Evolutionary conservation across 2,329 filamentous ascomycete genomes (phyloP), one percentile per base, ranked within the genome.

Genomic region (Monilinia fructicola): DNA sequence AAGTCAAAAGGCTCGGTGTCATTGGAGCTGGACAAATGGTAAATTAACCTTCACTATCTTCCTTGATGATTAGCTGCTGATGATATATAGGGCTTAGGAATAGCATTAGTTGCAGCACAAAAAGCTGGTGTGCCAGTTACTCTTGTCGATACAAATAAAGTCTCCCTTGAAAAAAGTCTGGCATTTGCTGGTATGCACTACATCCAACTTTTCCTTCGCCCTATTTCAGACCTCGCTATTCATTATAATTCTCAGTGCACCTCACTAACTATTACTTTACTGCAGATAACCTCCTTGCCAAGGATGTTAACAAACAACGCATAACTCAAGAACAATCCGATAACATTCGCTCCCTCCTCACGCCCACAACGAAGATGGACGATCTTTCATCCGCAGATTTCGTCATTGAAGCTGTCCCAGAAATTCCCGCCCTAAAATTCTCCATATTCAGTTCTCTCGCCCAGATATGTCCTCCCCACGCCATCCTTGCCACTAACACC

Each of bases 1-100:
- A 93, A 75, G 89, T 99, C 69, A 96, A 93, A 81, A 90, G 86
- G 72, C 81, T 99, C 53, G 95, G 94, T 75, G 94, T 99, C 60
- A 84, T 99, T 75, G 95, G 95, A 71, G 93, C 94, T 64, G 95
- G 95, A 38, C 95, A 98, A 78, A 97, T 98, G 93, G 93, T 96
- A 79, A 76, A 31, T 38, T 18, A 50, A 16, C 48, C 52, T 64
- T 28, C 18, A 35, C 38, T 23, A 3, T 55, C 21, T 42, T 61
- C 26, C n/a, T 53, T 48, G 23, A 42, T 60, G 4, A 23, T 50
- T n/a, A 14, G 7, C 28, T 56, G 23, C 64, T 58, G 42, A 67
- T 31, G 2, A 3, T 3, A 16, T 44, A 3, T 73, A 98, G 94
- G 95, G 95, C 68, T 82, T 99, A 54, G 95, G 95, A 68, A 99